A percentile compares a stretch with the other conserved stretches of the same genome.
Conservation (phyloP, 768 basidiomycete genomes). For the Russula lepida region DNA sequence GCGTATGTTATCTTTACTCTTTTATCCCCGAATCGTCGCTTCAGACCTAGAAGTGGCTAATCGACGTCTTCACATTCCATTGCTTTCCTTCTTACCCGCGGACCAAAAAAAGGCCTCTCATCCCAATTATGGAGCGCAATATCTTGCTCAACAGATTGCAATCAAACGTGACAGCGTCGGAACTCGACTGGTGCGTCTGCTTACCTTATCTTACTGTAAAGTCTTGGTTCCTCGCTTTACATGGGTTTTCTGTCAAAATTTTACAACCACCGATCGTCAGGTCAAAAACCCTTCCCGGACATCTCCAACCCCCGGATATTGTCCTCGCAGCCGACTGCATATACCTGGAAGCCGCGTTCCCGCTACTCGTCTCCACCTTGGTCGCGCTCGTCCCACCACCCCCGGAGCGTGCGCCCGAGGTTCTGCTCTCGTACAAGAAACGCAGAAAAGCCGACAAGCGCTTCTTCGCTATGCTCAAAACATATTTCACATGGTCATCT, state of each 20-base stretch:
- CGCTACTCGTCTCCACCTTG: conserved; percentile 75
- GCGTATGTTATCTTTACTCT: conserved; percentile 44
- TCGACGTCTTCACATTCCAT: neutral
- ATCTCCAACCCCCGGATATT: conserved; percentile 44
- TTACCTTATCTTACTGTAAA: neutral
- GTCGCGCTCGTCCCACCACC: conserved; percentile 42
- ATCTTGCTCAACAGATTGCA: conserved; percentile 55
- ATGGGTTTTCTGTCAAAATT: neutral
- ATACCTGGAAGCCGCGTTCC: conserved; percentile 91
- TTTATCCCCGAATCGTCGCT: neutral
- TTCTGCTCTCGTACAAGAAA: conserved; percentile 92
- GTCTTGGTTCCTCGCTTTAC: neutral
- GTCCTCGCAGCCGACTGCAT: conserved; percentile 92
- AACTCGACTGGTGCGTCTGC: conserved; percentile 69
- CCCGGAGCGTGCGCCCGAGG: conserved; percentile 37
- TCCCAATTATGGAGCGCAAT: conserved; percentile 74
- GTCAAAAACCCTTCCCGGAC: conserved; percentile 51
- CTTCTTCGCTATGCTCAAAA: conserved; percentile 75
- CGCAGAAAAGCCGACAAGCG: conserved; percentile 87
- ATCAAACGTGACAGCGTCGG: conserved; percentile 45
- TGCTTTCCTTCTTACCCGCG: neutral
- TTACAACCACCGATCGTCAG: conserved; percentile 30
- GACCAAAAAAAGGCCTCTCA: conserved; percentile 46
- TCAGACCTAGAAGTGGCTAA: too few relatives aligned
- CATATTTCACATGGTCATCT: conserved; percentile 58